phyloP scores from a whole-genome alignment of 1,284 basidiomycete species.

The Melampsora americana region DNA sequence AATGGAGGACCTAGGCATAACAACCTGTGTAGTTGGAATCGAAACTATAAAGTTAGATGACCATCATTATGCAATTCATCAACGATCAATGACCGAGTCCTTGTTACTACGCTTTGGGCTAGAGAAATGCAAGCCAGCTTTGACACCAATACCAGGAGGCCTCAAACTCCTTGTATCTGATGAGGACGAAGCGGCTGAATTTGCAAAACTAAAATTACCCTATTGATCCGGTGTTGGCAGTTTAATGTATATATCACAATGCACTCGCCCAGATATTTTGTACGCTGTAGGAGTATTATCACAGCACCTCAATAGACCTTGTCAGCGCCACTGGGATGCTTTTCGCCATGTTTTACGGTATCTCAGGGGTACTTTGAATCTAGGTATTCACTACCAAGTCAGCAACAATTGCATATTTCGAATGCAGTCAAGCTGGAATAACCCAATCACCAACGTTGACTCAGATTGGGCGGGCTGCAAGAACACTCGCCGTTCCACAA shows the following conservation, averaged over 20 bases:
- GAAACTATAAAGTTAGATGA: too few species aligned
- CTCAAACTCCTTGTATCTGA: neutral
- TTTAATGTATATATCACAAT: constrained; percentile 1
- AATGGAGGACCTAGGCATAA: too few species aligned
- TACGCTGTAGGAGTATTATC: constrained; percentile 14
- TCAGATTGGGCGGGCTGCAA: constrained; percentile 7
- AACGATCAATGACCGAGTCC: too few species aligned
- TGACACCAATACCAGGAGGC: too few species aligned
- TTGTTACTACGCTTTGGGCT: too few species aligned
- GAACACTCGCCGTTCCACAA: neutral
- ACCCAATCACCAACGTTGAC: neutral
- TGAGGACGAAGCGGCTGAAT: neutral
- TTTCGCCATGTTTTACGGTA: neutral
- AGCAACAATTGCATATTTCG: too few species aligned
- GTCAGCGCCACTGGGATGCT: constrained; percentile 10
- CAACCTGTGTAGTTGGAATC: too few species aligned
- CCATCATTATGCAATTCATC: too few species aligned
- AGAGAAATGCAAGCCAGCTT: too few species aligned
- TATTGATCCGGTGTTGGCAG: neutral
- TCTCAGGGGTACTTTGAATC: neutral
- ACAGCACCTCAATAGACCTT: constrained; percentile 8
- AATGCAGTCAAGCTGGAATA: neutral
- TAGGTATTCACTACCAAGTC: neutral
- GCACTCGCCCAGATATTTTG: neutral
- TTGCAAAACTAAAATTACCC: neutral